Conservation (phyloP, 2,329 filamentous ascomycete genomes). For the Aspergillaceae sp. region DNA sequence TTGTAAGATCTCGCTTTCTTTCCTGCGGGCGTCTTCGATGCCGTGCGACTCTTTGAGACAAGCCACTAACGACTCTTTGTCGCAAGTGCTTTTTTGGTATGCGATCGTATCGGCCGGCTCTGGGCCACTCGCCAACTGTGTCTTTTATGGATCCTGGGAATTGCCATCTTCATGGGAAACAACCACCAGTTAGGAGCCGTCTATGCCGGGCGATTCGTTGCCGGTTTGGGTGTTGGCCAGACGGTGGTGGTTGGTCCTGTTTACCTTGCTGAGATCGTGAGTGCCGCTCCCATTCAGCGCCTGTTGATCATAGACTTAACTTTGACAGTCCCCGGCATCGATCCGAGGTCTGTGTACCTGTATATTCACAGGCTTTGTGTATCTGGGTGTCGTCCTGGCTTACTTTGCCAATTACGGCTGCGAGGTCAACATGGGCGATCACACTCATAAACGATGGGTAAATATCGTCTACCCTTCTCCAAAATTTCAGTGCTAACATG, state of each 20-base stretch:
- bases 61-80: background rate
- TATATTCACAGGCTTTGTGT: conserved; percentile 62
- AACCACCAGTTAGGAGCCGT: conserved; percentile 31
- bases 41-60: background rate
- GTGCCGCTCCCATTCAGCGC: conserved; percentile 1
- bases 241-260: conserved; percentile 48
- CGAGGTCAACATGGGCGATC: conserved; percentile 42
- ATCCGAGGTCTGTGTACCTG: conserved; percentile 66
- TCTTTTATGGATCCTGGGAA: conserved; percentile 34
- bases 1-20: conserved; percentile 33
- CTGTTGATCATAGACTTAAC: background rate
- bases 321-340: conserved; percentile 46
- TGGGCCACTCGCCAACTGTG: conserved; percentile 36
- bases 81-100: conserved; percentile 41
- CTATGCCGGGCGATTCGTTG: conserved; percentile 38
- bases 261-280: conserved; percentile 61
- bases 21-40: background rate
- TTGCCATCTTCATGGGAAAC: conserved; percentile 38
- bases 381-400: conserved; percentile 67
- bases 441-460: conserved; percentile 42
- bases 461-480: conserved; percentile 13
- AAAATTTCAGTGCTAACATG: conserved; percentile 1
- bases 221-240: conserved; percentile 36
- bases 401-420: conserved; percentile 67
- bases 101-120: conserved; percentile 39